Conservation (phyloP, 306 rosid genomes). For the Fragaria nilgerrensis region DNA sequence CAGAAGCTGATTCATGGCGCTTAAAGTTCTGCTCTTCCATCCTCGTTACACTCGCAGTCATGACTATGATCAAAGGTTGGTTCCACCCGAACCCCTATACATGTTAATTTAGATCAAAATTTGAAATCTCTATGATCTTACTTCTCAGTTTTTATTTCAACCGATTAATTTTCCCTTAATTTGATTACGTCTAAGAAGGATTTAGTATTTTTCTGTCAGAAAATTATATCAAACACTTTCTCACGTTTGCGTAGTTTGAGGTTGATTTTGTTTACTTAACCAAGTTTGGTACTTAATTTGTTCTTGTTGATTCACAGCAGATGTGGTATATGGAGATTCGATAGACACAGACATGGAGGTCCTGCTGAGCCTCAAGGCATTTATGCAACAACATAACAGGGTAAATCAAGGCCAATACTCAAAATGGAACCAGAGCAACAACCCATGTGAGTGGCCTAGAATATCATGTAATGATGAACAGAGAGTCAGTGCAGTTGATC, state of each 20-base stretch:
- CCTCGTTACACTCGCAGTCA: background rate
- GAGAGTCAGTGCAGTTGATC: conserved; percentile 45
- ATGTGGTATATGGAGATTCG: conserved; percentile 47
- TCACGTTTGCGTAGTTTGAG: background rate
- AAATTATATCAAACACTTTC: background rate
- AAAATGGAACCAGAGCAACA: conserved; percentile 47
- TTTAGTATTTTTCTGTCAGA: too few relatives aligned
- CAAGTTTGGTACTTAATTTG: background rate
- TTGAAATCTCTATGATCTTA: background rate
- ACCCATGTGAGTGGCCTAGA: conserved; percentile 75
- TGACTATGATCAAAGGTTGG: conserved; percentile 8
- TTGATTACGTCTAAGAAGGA: too few relatives aligned
- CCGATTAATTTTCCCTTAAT: background rate
- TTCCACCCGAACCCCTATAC: background rate
- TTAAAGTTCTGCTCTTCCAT: background rate
- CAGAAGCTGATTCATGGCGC: background rate
- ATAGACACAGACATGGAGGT: conserved; percentile 54
- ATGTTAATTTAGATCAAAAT: background rate
- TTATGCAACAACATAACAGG: conserved; percentile 42
- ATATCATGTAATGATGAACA: conserved; percentile 38
- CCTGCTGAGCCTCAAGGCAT: conserved; percentile 50
- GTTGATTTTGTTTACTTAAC: conserved; percentile 4
- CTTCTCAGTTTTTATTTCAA: background rate
- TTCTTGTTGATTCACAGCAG: conserved; percentile 23
- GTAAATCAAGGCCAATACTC: conserved; percentile 66